Base-by-base conservation (phyloP, 2,329 filamentous ascomycete species). In the Talaromyces amestolkiae region DNA sequence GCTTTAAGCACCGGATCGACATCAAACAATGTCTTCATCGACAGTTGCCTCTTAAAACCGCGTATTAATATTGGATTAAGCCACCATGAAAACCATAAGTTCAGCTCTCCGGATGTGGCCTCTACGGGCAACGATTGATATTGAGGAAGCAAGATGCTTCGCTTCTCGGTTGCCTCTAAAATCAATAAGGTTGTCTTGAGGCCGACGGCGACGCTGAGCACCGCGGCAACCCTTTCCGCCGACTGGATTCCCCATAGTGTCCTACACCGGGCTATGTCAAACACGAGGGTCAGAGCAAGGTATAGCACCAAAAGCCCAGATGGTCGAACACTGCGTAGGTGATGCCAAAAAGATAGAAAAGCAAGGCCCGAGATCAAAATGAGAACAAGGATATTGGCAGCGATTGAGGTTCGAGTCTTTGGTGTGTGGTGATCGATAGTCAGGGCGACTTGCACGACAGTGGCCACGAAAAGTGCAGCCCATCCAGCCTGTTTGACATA, bases 211-310 rank as follows among this genome's bases (percentile, higher is more conserved):
- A 75, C 71, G 0, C 75, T 75, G 47, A 79, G 75, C 3, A 79
- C 65, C 13, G 70, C 69, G 3, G 79, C 75, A 43, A 79, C 71
- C 17, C 41, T 47, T 31, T 56, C 22, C 5, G 39, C 33, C 47
- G 43, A 47, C 19, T 66, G 64, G 10, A 49, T 27, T 56, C 60
- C 53, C 59, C 43, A 63, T 53, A 74, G 67, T 15, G 76, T 82
- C 19, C 81, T 75, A 3, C 75, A 73, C 27, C 77, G 75, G 17
- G 74, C 75, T 11, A 73, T 72, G 68, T 82, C 80, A 58, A 82
- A 75, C 2, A 79, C 24, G 17, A 77, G 64, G 1, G 79, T 76
- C 58, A 81, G 62, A 8, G 77, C 67, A 3, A 82, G 74, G 67
- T 80, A 83, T n/a, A 76, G 54, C 47, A 69, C 10, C 72, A 77